Evolutionary conservation across 495 filamentous ascomycete genomes (phyloP).

Genomic region (Xylaria castorea): DNA sequence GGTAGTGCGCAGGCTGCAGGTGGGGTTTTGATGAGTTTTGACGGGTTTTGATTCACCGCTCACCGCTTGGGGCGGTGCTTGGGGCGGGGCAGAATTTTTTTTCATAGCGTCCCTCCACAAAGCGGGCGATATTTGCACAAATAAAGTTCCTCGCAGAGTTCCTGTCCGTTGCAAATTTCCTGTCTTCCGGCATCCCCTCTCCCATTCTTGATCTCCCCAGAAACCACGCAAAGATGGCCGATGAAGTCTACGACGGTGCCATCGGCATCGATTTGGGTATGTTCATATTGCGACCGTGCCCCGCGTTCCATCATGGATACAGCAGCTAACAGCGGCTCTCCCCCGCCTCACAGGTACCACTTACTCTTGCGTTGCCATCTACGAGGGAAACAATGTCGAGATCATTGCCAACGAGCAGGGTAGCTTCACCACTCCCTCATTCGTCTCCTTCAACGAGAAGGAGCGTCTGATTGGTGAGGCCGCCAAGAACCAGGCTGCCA

Average conservation of each 20-base stretch:
- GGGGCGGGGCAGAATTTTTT: conserved; percentile 33
- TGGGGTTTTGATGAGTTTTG: conserved; percentile 18
- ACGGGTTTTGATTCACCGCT: conserved; percentile 23
- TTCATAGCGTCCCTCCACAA: conserved; percentile 26
- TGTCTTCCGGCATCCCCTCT: conserved; percentile 30
- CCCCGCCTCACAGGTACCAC: conserved; percentile 74
- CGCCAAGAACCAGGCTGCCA: conserved; percentile 99
- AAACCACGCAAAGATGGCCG: conserved; percentile 68
- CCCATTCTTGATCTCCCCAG: conserved; percentile 32
- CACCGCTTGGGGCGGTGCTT: conserved; percentile 26
- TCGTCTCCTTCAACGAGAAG: conserved; percentile 97
- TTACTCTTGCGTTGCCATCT: conserved; percentile 99
- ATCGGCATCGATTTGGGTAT: conserved; percentile 99
- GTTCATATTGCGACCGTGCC: conserved; percentile 39
- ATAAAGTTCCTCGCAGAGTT: conserved; percentile 26
- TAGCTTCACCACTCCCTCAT: conserved; percentile 97
- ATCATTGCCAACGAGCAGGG: conserved; percentile 99
- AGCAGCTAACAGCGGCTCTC: conserved; percentile 10
- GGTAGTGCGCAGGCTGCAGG: conserved; percentile 10
- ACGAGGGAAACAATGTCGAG: conserved; percentile 98
- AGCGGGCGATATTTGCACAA: conserved; percentile 32
- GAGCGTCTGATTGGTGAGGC: conserved; percentile 99
- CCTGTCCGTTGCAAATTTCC: conserved; percentile 29
- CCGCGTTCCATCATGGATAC: neutral
- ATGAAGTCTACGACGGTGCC: conserved; percentile 98